phyloP scores from a whole-genome alignment of 1,139 yeast genomes.

The Wickerhamiella pararugosa region DNA sequence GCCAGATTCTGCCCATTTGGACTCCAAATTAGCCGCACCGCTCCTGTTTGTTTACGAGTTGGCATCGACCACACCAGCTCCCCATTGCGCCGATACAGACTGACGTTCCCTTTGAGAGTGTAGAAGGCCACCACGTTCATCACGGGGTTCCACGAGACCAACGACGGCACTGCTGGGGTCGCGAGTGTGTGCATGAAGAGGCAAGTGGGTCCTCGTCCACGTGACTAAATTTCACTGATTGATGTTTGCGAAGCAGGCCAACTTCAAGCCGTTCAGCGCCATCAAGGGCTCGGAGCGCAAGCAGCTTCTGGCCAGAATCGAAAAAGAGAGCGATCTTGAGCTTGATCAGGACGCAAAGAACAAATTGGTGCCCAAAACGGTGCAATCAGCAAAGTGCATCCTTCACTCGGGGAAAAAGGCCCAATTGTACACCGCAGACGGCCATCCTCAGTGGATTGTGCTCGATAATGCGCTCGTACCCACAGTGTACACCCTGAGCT shows the following conservation, averaged over 20 bases:
- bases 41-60: constrained; percentile 6
- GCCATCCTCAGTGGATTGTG: constrained; percentile 63
- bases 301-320: constrained; percentile 36
- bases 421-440: constrained; percentile 45
- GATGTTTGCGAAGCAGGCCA: constrained; percentile 17
- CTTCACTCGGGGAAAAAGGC: constrained; percentile 44
- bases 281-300: constrained; percentile 73
- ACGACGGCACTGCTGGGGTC: not conserved
- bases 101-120: not conserved
- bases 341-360: constrained; percentile 26
- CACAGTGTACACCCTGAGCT: constrained; percentile 60
- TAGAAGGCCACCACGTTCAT: constrained; percentile 4
- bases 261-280: constrained; percentile 56
- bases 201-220: not conserved
- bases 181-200: constrained; percentile 6
- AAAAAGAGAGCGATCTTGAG: constrained; percentile 33
- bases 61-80: constrained; percentile 15
- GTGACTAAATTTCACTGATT: not conserved
- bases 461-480: constrained; percentile 45
- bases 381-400: constrained; percentile 54
- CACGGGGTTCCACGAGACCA: constrained; percentile 3
- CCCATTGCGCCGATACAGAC: constrained; percentile 14
- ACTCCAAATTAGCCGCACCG: constrained; percentile 11
- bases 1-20: constrained; percentile 13
- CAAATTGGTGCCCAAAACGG: constrained; percentile 39